Evolutionary conservation across 192 early-diverging fungal genomes (phyloP), one percentile per base, ranked within the genome.

Genomic region (Obelidium mucronatum): DNA sequence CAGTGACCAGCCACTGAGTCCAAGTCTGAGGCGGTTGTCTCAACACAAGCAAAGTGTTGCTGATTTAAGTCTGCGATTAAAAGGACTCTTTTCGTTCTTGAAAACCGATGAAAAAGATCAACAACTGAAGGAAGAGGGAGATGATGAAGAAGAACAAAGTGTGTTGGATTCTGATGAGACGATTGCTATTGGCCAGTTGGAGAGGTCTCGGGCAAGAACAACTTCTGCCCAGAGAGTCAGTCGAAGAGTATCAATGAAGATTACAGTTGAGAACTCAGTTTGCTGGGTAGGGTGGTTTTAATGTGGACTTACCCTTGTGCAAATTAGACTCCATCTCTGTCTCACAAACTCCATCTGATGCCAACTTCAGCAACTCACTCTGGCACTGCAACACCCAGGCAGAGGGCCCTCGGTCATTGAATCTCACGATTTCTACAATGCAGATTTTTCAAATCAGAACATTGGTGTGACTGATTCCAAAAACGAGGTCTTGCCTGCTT

Each of bases 361-460:
- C 48, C 48, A 51, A 8, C 55, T 31, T 58, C 55, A 26, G 6
- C 8, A 22, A 8, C 24, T 22, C 55, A 58, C 11, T 31, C 22
- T 31, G 55, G 17, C 55, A 78, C 31, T 71, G 74, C n/a, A 58
- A 8, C 55, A 26, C 55, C 44, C 8, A 48, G 19, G n/a, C n/a
- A n/a, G n/a, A n/a, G n/a, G n/a, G n/a, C 48, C 48, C 48, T 51
- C 48, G 8, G 55, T 58, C 5, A 62, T 82, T 22, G 68, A 72
- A 42, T 59, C 70, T 8, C 71, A 79, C 11, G 82, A 84, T 34
- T 84, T 84, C 40, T 84, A 84, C 36, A 67, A 73, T 17, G 82
- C 79, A 2, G 82, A 84, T 55, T 84, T 84, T 53, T 78, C 76
- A 11, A 71, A 75, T 1, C 65, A 74, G 22, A 19, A 67, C 31